Conservation (phyloP, 495 filamentous ascomycete species). For the Geoglossum glabrum region DNA sequence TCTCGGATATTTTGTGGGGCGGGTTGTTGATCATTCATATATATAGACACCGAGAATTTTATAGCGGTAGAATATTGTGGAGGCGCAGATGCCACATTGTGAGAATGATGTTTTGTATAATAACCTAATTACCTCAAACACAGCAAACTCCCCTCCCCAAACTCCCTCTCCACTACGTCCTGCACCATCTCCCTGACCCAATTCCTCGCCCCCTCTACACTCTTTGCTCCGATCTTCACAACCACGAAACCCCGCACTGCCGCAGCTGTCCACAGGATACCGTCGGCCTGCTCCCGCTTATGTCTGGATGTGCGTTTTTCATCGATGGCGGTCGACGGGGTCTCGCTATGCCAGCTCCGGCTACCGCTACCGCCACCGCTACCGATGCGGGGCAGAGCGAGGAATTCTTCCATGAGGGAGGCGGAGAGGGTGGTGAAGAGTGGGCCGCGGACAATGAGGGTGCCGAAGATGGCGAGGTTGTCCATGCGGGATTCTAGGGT, state of each 20-base stretch:
- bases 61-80: too few species aligned
- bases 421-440: constrained; percentile 40
- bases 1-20: not conserved
- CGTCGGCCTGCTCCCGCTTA: constrained; percentile 31
- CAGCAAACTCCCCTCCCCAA: constrained; percentile 42
- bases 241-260: constrained; percentile 65
- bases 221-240: constrained; percentile 59
- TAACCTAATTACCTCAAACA: constrained; percentile 31
- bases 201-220: constrained; percentile 37
- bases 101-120: not conserved
- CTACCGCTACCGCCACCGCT: constrained; percentile 54
- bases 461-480: constrained; percentile 50
- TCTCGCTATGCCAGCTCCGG: constrained; percentile 10
- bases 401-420: constrained; percentile 60
- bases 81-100: too few species aligned
- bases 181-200: constrained; percentile 39
- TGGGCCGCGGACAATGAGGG: constrained; percentile 61
- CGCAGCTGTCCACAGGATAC: constrained; percentile 71
- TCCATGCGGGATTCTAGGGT: constrained; percentile 39
- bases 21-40: too few species aligned
- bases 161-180: constrained; percentile 35
- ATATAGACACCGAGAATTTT: too few species aligned
- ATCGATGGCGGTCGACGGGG: constrained; percentile 16
- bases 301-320: constrained; percentile 25
- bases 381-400: constrained; percentile 58